These are phyloP conservation scores for Pseudogymnoascus sp. DNA, from an alignment of 2,329 filamentous ascomycete genomes.

Conservation along the genomic window DNA sequence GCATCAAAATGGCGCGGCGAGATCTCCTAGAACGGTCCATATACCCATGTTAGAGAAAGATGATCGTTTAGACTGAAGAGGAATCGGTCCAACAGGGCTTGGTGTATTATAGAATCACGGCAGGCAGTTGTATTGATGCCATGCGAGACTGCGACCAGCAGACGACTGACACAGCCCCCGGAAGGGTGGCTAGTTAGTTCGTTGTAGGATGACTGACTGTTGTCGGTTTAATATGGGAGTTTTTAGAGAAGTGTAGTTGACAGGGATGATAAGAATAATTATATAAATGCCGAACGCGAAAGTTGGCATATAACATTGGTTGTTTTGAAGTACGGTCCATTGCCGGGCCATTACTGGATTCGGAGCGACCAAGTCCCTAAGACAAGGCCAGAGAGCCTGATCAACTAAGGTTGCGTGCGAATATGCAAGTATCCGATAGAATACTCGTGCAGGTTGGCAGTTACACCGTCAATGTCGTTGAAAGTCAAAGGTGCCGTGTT, in stretches of 20 bases:
- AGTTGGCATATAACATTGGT: not conserved
- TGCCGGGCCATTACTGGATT: not conserved
- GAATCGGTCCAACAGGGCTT: not conserved
- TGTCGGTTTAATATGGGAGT: not conserved
- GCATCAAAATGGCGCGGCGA: not conserved
- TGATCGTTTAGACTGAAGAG: constrained; percentile 20
- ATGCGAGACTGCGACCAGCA: not conserved
- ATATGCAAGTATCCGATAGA: not conserved
- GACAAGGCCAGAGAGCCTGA: not conserved
- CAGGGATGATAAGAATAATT: not conserved
- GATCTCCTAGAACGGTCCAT: constrained; percentile 13
- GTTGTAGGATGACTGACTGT: not conserved
- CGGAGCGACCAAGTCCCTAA: not conserved
- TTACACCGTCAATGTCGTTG: not conserved
- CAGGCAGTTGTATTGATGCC: not conserved
- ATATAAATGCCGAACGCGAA: not conserved
- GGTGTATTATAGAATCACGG: not conserved
- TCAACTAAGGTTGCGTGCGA: not conserved
- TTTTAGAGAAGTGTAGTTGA: not conserved
- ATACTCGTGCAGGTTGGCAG: not conserved
- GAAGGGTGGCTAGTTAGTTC: not conserved
- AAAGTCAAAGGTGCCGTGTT: not conserved
- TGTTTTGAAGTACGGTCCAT: not conserved
- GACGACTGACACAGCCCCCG: not conserved
- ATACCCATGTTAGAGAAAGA: constrained; percentile 25